Evolutionary conservation across 1,284 basidiomycete species (phyloP).

Genomic region (Rhodotorula sp.): DNA sequence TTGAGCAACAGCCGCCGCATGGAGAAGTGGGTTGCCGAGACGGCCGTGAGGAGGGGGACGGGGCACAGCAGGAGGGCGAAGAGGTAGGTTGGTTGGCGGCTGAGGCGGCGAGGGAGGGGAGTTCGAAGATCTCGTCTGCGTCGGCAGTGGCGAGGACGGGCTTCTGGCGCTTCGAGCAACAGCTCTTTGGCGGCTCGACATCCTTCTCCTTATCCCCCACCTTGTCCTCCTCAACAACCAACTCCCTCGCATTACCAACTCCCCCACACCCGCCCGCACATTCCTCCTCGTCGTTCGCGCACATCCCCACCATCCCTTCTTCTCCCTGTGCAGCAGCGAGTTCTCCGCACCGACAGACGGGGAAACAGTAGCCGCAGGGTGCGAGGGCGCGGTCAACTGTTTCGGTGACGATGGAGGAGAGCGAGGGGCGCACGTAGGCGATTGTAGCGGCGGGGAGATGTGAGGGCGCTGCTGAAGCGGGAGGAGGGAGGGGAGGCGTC

Average conservation of each 20-base stretch:
- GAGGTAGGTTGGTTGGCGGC: too few species aligned
- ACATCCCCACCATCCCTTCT: background rate
- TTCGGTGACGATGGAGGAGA: constrained; percentile 16
- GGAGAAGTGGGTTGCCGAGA: background rate
- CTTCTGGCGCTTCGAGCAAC: constrained; percentile 1
- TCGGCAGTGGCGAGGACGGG: background rate
- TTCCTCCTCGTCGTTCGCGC: constrained; percentile 30
- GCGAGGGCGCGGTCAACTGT: constrained; percentile 20
- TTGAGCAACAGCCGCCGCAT: constrained; percentile 15
- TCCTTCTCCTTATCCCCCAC: background rate
- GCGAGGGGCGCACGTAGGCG: constrained; percentile 12
- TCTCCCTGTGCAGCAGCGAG: background rate
- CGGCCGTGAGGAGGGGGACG: background rate
- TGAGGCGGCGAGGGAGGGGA: background rate
- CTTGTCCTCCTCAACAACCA: constrained; percentile 7
- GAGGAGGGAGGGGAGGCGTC: background rate
- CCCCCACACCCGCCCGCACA: constrained; percentile 18
- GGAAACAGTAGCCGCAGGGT: constrained; percentile 27
- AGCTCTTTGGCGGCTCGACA: background rate
- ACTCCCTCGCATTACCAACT: constrained; percentile 15
- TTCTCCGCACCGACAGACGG: constrained; percentile 28
- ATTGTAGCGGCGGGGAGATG: constrained; percentile 3
- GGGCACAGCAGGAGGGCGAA: background rate
- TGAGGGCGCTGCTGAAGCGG: background rate
- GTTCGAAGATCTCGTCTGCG: background rate